Percentiles rank a stretch among this genome's conserved stretches.
Evolutionary conservation across 2,329 filamentous ascomycete genomes (phyloP).

Genomic region (Sclerotinia trifoliorum): DNA sequence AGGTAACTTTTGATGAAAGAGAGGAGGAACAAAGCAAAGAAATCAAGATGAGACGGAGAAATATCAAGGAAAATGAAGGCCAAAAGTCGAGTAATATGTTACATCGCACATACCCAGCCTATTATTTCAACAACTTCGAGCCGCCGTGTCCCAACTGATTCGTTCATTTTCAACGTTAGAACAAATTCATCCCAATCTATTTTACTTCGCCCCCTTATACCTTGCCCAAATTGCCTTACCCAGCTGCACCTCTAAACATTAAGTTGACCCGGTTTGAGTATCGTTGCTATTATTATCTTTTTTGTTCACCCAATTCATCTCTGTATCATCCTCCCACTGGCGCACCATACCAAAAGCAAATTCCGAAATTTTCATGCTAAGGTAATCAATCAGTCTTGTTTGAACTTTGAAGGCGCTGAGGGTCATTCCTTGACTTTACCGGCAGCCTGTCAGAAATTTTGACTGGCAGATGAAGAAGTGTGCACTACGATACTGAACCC

Average conservation of each 20-base stretch:
- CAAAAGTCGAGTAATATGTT: slow-evolving; percentile 16
- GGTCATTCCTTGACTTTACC: slow-evolving; percentile 14
- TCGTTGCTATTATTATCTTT: slow-evolving; percentile 24
- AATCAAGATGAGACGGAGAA: not conserved
- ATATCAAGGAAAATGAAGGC: slow-evolving; percentile 9
- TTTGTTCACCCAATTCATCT: not conserved
- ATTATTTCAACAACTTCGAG: slow-evolving; percentile 10
- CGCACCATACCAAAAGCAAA: slow-evolving; percentile 12
- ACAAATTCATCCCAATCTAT: slow-evolving; percentile 17
- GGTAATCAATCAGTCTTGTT: slow-evolving; percentile 20
- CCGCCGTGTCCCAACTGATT: slow-evolving; percentile 8
- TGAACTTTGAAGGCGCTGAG: slow-evolving; percentile 13
- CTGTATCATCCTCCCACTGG: slow-evolving; percentile 9
- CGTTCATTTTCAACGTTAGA: not conserved
- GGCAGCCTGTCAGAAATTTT: slow-evolving; percentile 17
- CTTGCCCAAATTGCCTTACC: not conserved
- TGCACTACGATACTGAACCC: slow-evolving; percentile 8
- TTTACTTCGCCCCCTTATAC: slow-evolving; percentile 22
- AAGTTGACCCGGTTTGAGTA: slow-evolving; percentile 16
- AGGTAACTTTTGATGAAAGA: not conserved
- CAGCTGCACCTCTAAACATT: slow-evolving; percentile 21
- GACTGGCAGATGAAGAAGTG: slow-evolving; percentile 13
- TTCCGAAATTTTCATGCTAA: not conserved
- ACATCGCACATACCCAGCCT: slow-evolving; percentile 23
- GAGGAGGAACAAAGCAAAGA: no score